phyloP scores from a whole-genome alignment of 768 basidiomycete genomes.

The Naganishia onofrii region DNA sequence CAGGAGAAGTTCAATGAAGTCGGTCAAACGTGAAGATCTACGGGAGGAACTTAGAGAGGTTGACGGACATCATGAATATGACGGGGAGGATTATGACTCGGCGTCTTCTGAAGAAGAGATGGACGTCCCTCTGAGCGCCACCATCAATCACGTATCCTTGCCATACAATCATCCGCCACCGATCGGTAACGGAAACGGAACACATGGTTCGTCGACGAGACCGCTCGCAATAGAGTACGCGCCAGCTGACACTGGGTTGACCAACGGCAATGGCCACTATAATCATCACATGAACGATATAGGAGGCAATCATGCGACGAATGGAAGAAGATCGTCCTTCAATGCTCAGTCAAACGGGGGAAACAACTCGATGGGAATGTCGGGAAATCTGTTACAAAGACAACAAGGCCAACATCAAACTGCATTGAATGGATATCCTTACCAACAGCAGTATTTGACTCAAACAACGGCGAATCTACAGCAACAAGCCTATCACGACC shows the following conservation, averaged over 20 bases:
- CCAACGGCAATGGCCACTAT: neutral
- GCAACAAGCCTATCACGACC: neutral
- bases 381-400: neutral
- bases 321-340: conserved; percentile 1
- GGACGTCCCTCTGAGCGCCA: neutral
- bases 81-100: conserved; percentile 9
- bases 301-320: neutral
- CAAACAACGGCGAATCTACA: neutral
- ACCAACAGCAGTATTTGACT: neutral
- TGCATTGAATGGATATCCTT: neutral
- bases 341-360: neutral
- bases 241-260: neutral
- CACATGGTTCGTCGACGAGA: neutral
- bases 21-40: conserved; percentile 15
- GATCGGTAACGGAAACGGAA: neutral
- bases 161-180: neutral
- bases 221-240: neutral
- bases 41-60: neutral
- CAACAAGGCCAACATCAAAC: neutral
- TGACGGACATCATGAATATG: conserved; percentile 9
- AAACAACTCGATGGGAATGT: neutral
- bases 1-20: conserved; percentile 16
- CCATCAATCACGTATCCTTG: neutral
- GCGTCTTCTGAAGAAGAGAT: conserved; percentile 10
- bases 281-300: neutral